Evolutionary conservation across 352 stramenopile genomes (phyloP), one percentile per base, ranked within the genome.

Genomic region (Pythium phragmiticola): DNA sequence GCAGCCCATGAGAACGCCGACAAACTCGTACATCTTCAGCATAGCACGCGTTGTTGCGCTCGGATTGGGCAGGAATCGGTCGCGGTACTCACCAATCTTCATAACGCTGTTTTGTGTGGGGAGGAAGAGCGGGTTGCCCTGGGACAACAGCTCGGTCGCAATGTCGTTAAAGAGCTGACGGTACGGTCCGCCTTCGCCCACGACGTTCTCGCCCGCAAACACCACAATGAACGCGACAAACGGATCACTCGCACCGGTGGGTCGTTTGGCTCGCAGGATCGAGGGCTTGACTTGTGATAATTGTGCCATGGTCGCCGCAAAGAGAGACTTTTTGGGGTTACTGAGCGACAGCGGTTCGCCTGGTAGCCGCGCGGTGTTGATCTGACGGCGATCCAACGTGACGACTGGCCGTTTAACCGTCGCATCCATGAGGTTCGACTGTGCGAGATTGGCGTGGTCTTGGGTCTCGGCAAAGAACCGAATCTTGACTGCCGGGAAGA

Each of bases 191-290:
- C 84, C 82, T 60, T 93, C 84, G 3, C 84, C 84, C 8, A 93
- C 84, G 4, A 93, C 84, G 19, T 93, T 88, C 70, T 93, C 84
- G 16, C 84, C 82, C 9, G 75, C 64, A 53, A 93, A 93, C 8
- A 87, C 73, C 13, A 90, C 84, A 37, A 89, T 88, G 67, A 93
- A 93, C 23, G 84, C 78, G 16, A 93, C 80, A 48, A 93, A 93
- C 28, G 84, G 84, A 50, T 93, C 84, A 46, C 82, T 90, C 11
- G 84, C 84, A 37, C 84, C 84, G 1, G 78, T 87, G 0, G 84
- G 84, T n/a, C 84, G 77, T 65, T 90, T 91, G 7, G 80, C 80
- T 2, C 82, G 78, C 26, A 93, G 64, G 21, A 76, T 34, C 8
- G 75, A 77, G 3, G 80, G 73, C 2, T 77, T 75, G 13, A 89